A percentile compares a stretch with the other conserved stretches of the same genome.
Conservation (phyloP, 1,139 yeast species). For the Saccharomyces hybrid region DNA sequence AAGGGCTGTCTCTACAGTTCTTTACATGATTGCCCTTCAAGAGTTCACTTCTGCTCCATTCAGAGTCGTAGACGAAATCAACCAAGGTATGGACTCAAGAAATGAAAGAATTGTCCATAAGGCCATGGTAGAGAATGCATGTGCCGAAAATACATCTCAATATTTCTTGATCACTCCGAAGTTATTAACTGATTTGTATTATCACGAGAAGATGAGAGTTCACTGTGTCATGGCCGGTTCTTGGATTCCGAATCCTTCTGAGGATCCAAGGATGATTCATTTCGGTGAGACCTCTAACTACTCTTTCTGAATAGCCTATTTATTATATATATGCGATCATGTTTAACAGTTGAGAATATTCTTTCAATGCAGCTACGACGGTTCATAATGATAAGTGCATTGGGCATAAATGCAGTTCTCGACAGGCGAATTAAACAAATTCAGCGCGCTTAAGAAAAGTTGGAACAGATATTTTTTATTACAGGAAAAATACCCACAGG, state of each 20-base stretch:
- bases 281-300: slow-evolving; percentile 34
- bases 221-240: slow-evolving; percentile 79
- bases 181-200: slow-evolving; percentile 66
- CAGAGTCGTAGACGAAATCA: slow-evolving; percentile 93
- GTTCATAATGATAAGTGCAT: background rate
- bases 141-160: slow-evolving; percentile 54
- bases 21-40: slow-evolving; percentile 84
- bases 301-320: slow-evolving; percentile 11
- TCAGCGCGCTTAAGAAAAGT: background rate
- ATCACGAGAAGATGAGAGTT: slow-evolving; percentile 75
- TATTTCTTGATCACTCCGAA: slow-evolving; percentile 93
- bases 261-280: slow-evolving; percentile 26
- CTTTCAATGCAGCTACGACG: background rate
- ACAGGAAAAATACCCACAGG: background rate
- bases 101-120: slow-evolving; percentile 86
- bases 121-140: slow-evolving; percentile 79
- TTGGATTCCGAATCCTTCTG: slow-evolving; percentile 35
- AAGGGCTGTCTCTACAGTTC: slow-evolving; percentile 88
- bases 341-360: background rate
- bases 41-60: slow-evolving; percentile 88
- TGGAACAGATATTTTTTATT: background rate
- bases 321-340: background rate
- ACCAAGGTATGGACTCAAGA: slow-evolving; percentile 96
- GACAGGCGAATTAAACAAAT: background rate
- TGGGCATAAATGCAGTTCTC: background rate